Percentiles rank a stretch among this genome's conserved stretches.
Conservation (phyloP, 306 rosid species). For the Acacia acuminata region DNA sequence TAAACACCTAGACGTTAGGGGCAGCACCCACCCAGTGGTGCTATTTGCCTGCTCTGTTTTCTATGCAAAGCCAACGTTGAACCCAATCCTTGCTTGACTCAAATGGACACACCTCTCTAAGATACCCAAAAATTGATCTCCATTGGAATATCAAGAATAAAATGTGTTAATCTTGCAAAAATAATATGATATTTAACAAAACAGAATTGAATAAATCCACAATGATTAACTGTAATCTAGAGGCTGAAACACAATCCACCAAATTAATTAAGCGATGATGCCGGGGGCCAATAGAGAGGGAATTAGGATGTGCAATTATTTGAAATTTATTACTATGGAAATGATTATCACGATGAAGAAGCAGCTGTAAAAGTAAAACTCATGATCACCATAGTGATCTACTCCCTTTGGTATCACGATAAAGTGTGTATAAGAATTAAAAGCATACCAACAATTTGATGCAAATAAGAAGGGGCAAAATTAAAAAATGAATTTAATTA, state of each 20-base stretch:
- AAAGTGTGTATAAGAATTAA: neutral
- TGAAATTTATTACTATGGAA: neutral
- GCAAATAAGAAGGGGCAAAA: neutral
- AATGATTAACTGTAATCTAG: neutral
- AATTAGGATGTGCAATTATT: slow-evolving; percentile 1
- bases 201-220: neutral
- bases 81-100: slow-evolving; percentile 16
- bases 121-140: neutral
- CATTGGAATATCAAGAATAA: too few relatives aligned
- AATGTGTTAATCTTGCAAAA: too few relatives aligned
- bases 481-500: neutral
- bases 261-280: neutral
- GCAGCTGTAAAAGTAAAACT: neutral
- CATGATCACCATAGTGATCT: neutral
- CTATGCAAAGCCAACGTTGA: slow-evolving; percentile 49
- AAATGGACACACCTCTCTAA: slow-evolving; percentile 37
- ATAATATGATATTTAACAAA: neutral
- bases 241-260: neutral
- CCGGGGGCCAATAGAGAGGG: neutral
- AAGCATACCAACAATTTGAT: neutral
- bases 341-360: neutral
- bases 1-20: slow-evolving; percentile 46
- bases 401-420: neutral
- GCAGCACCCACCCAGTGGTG: slow-evolving; percentile 35
- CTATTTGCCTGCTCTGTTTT: slow-evolving; percentile 57